phyloP scores from a whole-genome alignment of 129 eudicot species.

The Helichrysum umbraculigerum region DNA sequence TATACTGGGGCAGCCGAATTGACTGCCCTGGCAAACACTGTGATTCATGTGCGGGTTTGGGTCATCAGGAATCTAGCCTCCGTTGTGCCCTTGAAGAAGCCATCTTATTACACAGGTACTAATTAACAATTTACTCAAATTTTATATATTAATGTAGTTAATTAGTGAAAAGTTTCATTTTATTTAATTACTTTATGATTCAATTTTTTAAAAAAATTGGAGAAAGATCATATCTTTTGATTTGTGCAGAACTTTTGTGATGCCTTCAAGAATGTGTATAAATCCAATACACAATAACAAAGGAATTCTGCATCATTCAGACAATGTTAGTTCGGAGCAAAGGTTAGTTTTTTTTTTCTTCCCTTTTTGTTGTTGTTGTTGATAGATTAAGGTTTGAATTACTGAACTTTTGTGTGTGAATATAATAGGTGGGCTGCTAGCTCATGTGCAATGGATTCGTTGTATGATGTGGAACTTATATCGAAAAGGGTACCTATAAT shows the following conservation, averaged over 20 bases:
- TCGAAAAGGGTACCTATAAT: conserved; percentile 79
- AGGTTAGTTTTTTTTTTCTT: conserved; percentile 40
- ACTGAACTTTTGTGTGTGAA: neutral
- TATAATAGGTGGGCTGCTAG: conserved; percentile 73
- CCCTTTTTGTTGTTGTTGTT: neutral
- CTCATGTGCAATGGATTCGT: conserved; percentile 87
- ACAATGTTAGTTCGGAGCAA: conserved; percentile 51
- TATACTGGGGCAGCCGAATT: conserved; percentile 86
- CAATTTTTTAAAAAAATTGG: neutral
- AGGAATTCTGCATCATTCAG: conserved; percentile 71
- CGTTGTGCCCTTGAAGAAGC: conserved; percentile 99
- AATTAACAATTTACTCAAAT: neutral
- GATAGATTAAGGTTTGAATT: neutral
- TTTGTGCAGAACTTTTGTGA: conserved; percentile 84
- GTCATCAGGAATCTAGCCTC: conserved; percentile 98
- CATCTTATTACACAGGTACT: conserved; percentile 69
- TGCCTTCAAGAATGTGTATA: conserved; percentile 99
- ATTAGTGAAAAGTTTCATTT: neutral
- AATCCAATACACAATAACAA: conserved; percentile 92
- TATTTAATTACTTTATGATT: neutral
- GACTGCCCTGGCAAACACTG: conserved; percentile 98
- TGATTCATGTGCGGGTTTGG: conserved; percentile 84
- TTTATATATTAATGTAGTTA: no score
- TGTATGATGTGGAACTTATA: conserved; percentile 80
- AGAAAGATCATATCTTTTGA: neutral